phyloP scores from a whole-genome alignment of 129 eudicot species.

The Lactuca sativa region DNA sequence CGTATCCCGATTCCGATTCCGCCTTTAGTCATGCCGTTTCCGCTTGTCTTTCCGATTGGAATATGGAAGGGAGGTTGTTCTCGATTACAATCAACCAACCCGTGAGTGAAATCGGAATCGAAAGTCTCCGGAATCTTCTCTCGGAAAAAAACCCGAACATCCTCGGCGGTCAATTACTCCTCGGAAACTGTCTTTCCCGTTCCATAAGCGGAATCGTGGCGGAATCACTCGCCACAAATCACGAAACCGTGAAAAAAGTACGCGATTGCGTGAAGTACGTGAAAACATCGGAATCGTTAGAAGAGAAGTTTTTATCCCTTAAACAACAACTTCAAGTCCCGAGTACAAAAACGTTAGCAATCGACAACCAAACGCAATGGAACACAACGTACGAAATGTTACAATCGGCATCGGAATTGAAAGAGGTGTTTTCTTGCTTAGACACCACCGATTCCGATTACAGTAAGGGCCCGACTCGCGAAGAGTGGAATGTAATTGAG shows the following conservation, averaged over 20 bases:
- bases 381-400: slow-evolving; percentile 85
- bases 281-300: slow-evolving; percentile 59
- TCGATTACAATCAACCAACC: slow-evolving; percentile 23
- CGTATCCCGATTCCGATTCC: slow-evolving; percentile 31
- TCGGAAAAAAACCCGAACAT: slow-evolving; percentile 35
- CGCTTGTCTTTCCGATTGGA: slow-evolving; percentile 29
- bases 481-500: slow-evolving; percentile 67
- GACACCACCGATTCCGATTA: slow-evolving; percentile 68
- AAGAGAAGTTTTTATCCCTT: slow-evolving; percentile 63
- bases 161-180: slow-evolving; percentile 66
- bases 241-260: slow-evolving; percentile 56
- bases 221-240: slow-evolving; percentile 43
- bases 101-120: slow-evolving; percentile 12
- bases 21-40: slow-evolving; percentile 28
- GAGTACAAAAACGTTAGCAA: slow-evolving; percentile 50
- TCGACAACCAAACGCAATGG: slow-evolving; percentile 76
- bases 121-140: slow-evolving; percentile 22
- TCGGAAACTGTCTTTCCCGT: slow-evolving; percentile 67
- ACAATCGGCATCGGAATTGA: slow-evolving; percentile 70
- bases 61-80: slow-evolving; percentile 28
- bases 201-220: slow-evolving; percentile 61
- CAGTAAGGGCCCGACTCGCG: slow-evolving; percentile 58
- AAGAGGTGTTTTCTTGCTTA: slow-evolving; percentile 81
- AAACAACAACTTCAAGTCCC: slow-evolving; percentile 87
- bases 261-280: slow-evolving; percentile 82